Evolutionary conservation across 2,329 filamentous ascomycete genomes (phyloP).

Genomic region (Trichophyton verrucosum): DNA sequence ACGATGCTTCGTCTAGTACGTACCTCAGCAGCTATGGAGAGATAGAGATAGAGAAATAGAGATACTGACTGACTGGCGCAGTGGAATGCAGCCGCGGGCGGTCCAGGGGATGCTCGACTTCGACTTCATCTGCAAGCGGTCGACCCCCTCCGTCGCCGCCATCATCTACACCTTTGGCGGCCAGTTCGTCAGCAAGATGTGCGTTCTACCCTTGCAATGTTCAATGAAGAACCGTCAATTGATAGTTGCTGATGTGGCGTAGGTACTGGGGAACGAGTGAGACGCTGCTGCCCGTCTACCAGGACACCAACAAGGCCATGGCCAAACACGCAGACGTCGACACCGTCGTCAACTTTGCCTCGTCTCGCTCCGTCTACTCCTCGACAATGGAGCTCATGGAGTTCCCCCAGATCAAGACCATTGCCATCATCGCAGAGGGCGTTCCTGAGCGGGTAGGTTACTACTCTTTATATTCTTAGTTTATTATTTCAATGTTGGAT

Average conservation of each 20-base stretch:
- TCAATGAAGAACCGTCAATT: no score
- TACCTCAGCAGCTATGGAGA: background rate
- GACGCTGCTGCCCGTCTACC: slow-evolving; percentile 96
- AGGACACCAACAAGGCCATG: slow-evolving; percentile 82
- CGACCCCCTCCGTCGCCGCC: slow-evolving; percentile 88
- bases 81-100: slow-evolving; percentile 87
- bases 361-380: slow-evolving; percentile 94
- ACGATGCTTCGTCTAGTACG: slow-evolving; percentile 95
- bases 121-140: slow-evolving; percentile 99
- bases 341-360: slow-evolving; percentile 98
- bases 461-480: background rate
- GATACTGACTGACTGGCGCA: slow-evolving; percentile 19
- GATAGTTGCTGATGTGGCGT: background rate
- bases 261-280: slow-evolving; percentile 99
- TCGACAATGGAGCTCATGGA: slow-evolving; percentile 99
- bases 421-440: slow-evolving; percentile 99
- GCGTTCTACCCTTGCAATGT: slow-evolving; percentile 16
- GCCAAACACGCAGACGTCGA: slow-evolving; percentile 96
- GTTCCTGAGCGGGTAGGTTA: slow-evolving; percentile 77
- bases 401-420: slow-evolving; percentile 91
- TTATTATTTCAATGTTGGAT: no score
- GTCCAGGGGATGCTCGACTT: slow-evolving; percentile 95
- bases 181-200: slow-evolving; percentile 99
- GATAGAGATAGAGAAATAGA: background rate
- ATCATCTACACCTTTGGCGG: slow-evolving; percentile 99